Base-by-base conservation (phyloP, 2,329 filamentous ascomycete species). In the Apiospora sp. region DNA sequence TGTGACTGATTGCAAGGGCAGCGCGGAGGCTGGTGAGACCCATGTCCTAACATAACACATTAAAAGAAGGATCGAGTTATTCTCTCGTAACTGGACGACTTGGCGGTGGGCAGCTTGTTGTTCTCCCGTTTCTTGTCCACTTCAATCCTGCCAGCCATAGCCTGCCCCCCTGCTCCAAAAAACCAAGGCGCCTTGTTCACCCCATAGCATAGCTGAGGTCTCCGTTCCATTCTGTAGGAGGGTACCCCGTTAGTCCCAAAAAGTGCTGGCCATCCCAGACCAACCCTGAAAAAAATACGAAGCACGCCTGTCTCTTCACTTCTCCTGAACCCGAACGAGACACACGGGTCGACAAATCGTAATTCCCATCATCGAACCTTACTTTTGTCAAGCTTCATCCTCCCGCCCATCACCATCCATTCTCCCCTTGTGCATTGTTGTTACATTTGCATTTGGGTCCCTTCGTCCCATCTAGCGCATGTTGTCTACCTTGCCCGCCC, bases 271-370 rank as follows among this genome's bases (percentile, higher is more conserved):
- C 44, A 49, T 49, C 67, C 67, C 58, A 64, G 24, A 49, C 67
- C 67, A 44, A 68, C 43, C 67, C 44, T 69, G 67, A 37, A 30
- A 69, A 69, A 69, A 69, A 49, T 69, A 69, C 67, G 67, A 69
- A 69, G 67, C 22, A 41, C 34, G 58, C n/a, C 49, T 24, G 49
- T 64, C 58, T 64, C 58, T 64, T 64, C 58, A 64, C 58, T 64
- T 64, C 58, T 64, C 58, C 58, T 64, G 58, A 64, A n/a, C 34
- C 58, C 58, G 58, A 64, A 64, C 58, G 58, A 49, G 46, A 61
- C 54, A 61, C 58, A 64, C 58, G 58, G 58, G 58, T 64, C 34
- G 58, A 64, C 58, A 64, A 41, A 41, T 69, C 67, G 48, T 69
- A 69, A 69, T 37, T 69, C 67, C 67, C 67, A 69, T 64, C 58